phyloP scores from a whole-genome alignment of 306 rosid genomes.

The Adenanthera pavonina region DNA sequence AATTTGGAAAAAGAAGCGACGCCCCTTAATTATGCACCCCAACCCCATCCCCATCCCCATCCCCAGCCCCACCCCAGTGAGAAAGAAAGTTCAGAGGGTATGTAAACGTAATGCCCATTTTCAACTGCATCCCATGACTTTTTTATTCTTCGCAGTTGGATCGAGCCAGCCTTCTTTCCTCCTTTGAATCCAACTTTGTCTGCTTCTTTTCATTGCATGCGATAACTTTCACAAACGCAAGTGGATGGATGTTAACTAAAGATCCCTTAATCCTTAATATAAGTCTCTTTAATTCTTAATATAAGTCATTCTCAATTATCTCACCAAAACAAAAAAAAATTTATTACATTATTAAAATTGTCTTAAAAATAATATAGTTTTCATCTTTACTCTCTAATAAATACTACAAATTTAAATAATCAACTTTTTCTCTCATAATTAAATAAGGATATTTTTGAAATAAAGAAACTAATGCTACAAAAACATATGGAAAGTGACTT shows the following conservation, averaged over 20 bases:
- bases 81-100: constrained; percentile 10
- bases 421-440: too few species aligned
- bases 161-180: background rate
- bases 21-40: background rate
- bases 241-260: background rate
- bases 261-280: too few species aligned
- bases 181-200: constrained; percentile 40
- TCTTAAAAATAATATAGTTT: too few species aligned
- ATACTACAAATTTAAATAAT: too few species aligned
- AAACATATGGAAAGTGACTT: too few species aligned
- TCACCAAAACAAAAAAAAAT: too few species aligned
- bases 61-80: background rate
- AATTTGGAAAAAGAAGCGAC: constrained; percentile 48
- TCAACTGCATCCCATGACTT: constrained; percentile 19
- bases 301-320: too few species aligned
- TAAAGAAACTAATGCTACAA: too few species aligned
- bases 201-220: background rate
- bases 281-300: too few species aligned
- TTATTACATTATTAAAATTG: too few species aligned
- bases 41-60: background rate
- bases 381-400: too few species aligned
- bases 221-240: constrained; percentile 27
- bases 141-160: background rate
- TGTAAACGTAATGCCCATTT: background rate
- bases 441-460: too few species aligned